phyloP scores from a whole-genome alignment of 495 filamentous ascomycete genomes.

The Aspergillus steynii region DNA sequence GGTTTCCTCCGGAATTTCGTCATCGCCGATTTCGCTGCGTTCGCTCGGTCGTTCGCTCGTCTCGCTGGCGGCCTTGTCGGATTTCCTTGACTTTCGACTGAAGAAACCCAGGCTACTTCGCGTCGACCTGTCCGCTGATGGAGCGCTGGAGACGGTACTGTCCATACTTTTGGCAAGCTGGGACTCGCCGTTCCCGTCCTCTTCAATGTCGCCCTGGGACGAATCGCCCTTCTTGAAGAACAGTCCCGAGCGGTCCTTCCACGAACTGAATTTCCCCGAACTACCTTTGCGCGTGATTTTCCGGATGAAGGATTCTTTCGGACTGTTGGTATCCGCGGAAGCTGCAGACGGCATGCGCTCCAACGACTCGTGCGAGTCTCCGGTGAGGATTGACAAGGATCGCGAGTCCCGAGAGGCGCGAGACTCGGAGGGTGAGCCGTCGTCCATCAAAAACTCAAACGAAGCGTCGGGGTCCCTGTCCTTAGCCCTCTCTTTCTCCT shows the following conservation, averaged over 20 bases:
- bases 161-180: slow-evolving; percentile 52
- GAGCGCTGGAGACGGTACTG: slow-evolving; percentile 43
- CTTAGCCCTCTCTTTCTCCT: slow-evolving; percentile 35
- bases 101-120: slow-evolving; percentile 52
- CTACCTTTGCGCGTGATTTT: slow-evolving; percentile 79
- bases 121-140: slow-evolving; percentile 46
- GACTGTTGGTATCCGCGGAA: slow-evolving; percentile 58
- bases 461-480: slow-evolving; percentile 33
- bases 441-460: slow-evolving; percentile 45
- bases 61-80: slow-evolving; percentile 46
- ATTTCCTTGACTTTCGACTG: slow-evolving; percentile 49
- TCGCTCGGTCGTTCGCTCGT: slow-evolving; percentile 50
- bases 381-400: slow-evolving; percentile 60
- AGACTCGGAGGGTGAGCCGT: slow-evolving; percentile 60
- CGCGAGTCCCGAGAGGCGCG: slow-evolving; percentile 63
- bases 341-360: slow-evolving; percentile 67
- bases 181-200: slow-evolving; percentile 43
- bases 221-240: slow-evolving; percentile 64
- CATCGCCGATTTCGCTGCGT: slow-evolving; percentile 49
- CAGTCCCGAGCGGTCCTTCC: slow-evolving; percentile 63
- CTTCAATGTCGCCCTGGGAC: slow-evolving; percentile 51
- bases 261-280: slow-evolving; percentile 77
- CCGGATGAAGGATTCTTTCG: slow-evolving; percentile 64
- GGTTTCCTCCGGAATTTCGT: slow-evolving; percentile 38
- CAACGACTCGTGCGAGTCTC: slow-evolving; percentile 75